Percentiles rank a stretch among this genome's conserved stretches.
Conservation (phyloP, 2,329 filamentous ascomycete species). For the Cladosporium sp. region DNA sequence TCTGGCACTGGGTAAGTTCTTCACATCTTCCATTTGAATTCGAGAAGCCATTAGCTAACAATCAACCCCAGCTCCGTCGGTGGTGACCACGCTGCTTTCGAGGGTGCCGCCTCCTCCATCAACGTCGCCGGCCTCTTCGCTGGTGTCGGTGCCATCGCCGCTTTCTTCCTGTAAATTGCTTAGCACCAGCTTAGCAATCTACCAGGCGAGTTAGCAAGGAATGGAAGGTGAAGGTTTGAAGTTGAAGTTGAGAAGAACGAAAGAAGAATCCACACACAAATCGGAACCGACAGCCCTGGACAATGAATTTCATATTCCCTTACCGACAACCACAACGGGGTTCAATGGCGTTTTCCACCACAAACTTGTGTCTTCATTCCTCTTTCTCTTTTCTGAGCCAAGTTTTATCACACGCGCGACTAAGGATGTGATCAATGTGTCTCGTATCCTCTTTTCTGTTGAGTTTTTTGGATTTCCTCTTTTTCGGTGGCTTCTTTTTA, state of each 20-base stretch:
- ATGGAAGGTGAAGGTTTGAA: too few species aligned
- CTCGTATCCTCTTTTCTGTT: too few species aligned
- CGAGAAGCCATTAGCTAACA: background rate
- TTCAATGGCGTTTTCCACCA: background rate
- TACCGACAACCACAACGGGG: background rate
- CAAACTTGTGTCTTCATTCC: background rate
- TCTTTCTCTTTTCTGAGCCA: background rate
- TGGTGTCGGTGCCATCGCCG: slow-evolving; percentile 22
- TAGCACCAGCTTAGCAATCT: too few species aligned
- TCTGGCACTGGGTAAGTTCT: slow-evolving; percentile 16
- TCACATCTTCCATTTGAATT: background rate
- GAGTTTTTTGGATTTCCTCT: background rate
- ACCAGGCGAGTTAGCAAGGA: too few species aligned
- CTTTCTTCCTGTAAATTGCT: slow-evolving; percentile 23
- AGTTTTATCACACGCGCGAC: too few species aligned
- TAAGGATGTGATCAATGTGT: background rate
- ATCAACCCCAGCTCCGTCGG: slow-evolving; percentile 1
- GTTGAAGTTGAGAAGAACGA: background rate
- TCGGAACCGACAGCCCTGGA: slow-evolving; percentile 6
- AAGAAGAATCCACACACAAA: background rate
- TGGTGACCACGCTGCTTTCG: slow-evolving; percentile 1
- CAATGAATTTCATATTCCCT: background rate
- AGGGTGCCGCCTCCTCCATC: slow-evolving; percentile 9
- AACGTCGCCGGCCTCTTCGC: slow-evolving; percentile 21
- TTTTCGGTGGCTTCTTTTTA: background rate